Evolutionary conservation across 2,329 filamentous ascomycete genomes (phyloP).

Genomic region (Cordyceps militaris): DNA sequence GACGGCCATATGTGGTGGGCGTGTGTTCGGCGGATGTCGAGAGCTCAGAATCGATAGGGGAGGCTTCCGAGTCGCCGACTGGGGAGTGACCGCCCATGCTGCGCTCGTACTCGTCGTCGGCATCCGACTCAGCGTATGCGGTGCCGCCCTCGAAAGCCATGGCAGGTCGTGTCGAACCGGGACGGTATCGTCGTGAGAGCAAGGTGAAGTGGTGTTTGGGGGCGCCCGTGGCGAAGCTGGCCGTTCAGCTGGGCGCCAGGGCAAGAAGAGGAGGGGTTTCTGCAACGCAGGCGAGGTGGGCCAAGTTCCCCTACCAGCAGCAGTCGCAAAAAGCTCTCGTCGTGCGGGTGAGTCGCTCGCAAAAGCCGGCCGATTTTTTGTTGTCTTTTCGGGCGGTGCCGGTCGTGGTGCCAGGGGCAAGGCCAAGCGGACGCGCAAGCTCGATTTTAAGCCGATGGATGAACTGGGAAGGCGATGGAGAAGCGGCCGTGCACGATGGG

Average conservation of each 20-base stretch:
- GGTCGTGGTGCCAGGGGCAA: background rate
- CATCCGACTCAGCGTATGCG: slow-evolving; percentile 71
- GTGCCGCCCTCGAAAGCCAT: slow-evolving; percentile 60
- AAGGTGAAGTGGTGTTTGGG: background rate
- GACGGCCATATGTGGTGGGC: slow-evolving; percentile 69
- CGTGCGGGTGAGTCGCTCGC: background rate
- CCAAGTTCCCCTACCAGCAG: background rate
- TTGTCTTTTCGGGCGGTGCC: background rate
- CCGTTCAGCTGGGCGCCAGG: background rate
- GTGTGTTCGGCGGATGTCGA: slow-evolving; percentile 66
- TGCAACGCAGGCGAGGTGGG: background rate
- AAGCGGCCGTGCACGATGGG: background rate
- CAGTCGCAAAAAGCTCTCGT: background rate
- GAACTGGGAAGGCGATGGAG: background rate
- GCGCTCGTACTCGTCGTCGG: slow-evolving; percentile 77
- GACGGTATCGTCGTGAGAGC: background rate
- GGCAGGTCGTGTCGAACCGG: background rate
- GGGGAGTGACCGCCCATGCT: slow-evolving; percentile 62
- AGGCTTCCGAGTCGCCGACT: slow-evolving; percentile 60
- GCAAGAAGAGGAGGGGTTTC: background rate
- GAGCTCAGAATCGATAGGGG: slow-evolving; percentile 65
- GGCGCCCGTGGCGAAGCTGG: background rate
- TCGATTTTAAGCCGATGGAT: background rate
- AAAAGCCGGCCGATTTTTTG: background rate
- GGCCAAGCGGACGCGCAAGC: background rate